Evolutionary conservation across 768 basidiomycete species (phyloP).

Genomic region (Pisolithus sp.): DNA sequence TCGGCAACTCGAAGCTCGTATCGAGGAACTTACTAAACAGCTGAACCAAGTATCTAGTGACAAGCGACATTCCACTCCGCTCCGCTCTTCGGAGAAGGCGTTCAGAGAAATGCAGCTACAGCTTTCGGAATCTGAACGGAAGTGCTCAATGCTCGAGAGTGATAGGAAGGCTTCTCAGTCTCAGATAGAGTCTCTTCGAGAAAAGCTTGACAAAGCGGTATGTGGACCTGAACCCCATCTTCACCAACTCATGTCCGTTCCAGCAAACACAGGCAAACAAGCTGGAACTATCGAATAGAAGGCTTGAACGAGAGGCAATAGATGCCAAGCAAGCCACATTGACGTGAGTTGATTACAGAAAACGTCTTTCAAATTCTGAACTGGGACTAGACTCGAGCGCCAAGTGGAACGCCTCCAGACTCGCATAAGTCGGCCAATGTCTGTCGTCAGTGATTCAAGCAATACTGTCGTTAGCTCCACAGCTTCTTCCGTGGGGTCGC

Average conservation of each 20-base stretch:
- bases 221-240: conserved; percentile 16
- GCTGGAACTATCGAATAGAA: conserved; percentile 65
- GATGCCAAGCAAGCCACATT: conserved; percentile 69
- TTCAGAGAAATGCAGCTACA: conserved; percentile 49
- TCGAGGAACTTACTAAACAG: conserved; percentile 59
- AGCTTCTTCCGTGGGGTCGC: conserved; percentile 23
- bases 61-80: conserved; percentile 27
- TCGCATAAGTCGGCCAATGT: conserved; percentile 54
- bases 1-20: conserved; percentile 58
- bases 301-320: conserved; percentile 69
- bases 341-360: conserved; percentile 38
- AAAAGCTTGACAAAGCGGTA: conserved; percentile 58
- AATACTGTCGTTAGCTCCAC: conserved; percentile 4
- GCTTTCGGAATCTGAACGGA: conserved; percentile 55
- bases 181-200: conserved; percentile 51
- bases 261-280: conserved; percentile 67
- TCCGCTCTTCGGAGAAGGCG: conserved; percentile 40
- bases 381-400: conserved; percentile 45
- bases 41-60: conserved; percentile 39
- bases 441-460: conserved; percentile 20
- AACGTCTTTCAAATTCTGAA: conserved; percentile 1
- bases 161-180: conserved; percentile 55
- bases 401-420: conserved; percentile 66
- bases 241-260: conserved; percentile 5
- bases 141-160: conserved; percentile 56